Evolutionary conservation across 495 filamentous ascomycete genomes (phyloP), one percentile per base, ranked within the genome.

Genomic region (Penicillium canariense): DNA sequence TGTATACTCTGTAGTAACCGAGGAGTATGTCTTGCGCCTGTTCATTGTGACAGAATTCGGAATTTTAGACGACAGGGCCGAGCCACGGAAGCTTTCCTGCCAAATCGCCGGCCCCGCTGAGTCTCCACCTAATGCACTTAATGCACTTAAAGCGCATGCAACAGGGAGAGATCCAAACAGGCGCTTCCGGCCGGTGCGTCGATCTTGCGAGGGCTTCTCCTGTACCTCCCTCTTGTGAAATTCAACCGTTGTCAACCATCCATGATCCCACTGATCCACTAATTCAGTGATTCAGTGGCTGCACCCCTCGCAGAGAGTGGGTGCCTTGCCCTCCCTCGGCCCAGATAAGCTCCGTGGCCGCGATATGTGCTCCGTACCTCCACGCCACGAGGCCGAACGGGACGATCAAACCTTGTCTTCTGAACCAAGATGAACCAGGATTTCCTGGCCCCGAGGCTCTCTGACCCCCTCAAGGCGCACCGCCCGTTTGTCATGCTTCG

Each of bases 371-470:
- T 32, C 23, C 44, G n/a, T n/a, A n/a, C n/a, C n/a, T n/a, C n/a
- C n/a, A n/a, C 46, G 55, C 55, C 51, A 53, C 59, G 64, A 60
- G 60, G 48, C 52, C 53, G 54, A 58, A 58, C 64, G 64, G 58
- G 68, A 61, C 61, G 68, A 70, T 70, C 68, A 63, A 64, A 59
- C 61, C 63, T 67, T 57, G 50, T 18, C 3, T 48, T 46, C 35
- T 20, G 48, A 51, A 47, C 49, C 50, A 47, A 54, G 44, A 39
- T 45, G n/a, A n/a, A n/a, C 22, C 27, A 51, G 3, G 12, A n/a
- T 48, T 14, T 5, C 5, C 45, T 3, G 27, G 18, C 9, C 20
- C 22, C 28, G 7, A 32, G 30, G 22, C 46, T 32, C 30, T 35
- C 20, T 35, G 28, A 23, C 42, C 11, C 42, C 10, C 25, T 46